Evolutionary conservation across 2,329 filamentous ascomycete genomes (phyloP).

Genomic region (Penicillium vulpinum): DNA sequence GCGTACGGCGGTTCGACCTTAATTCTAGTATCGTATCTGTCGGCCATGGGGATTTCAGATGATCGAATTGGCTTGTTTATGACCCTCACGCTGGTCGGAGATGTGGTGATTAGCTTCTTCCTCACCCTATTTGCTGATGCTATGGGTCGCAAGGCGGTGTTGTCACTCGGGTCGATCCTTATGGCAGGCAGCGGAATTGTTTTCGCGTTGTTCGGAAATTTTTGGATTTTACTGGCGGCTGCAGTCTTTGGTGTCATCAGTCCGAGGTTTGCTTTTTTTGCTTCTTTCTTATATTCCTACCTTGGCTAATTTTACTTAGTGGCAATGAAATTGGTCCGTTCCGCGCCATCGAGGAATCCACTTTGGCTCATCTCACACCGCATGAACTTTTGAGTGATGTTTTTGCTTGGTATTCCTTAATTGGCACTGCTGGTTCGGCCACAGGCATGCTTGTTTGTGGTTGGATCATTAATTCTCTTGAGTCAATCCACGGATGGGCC

Average conservation of each 20-base stretch:
- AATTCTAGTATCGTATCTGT: conserved; percentile 63
- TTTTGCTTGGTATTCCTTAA: conserved; percentile 61
- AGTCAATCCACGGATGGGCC: conserved; percentile 45
- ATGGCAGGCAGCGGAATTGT: conserved; percentile 59
- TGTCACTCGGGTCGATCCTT: conserved; percentile 54
- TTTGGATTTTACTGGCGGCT: conserved; percentile 59
- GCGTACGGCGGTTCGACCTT: conserved; percentile 64
- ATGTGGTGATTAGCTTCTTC: conserved; percentile 59
- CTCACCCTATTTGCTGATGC: conserved; percentile 61
- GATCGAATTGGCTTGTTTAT: conserved; percentile 64
- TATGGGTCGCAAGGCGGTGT: conserved; percentile 57
- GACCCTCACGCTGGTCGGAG: conserved; percentile 62
- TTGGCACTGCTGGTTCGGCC: conserved; percentile 61
- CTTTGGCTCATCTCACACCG: conserved; percentile 61
- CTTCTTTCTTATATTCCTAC: neutral
- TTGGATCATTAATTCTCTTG: conserved; percentile 58
- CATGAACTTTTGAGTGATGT: conserved; percentile 60
- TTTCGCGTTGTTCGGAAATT: conserved; percentile 58
- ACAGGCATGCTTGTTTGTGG: conserved; percentile 61
- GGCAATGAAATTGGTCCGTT: conserved; percentile 69
- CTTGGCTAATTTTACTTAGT: conserved; percentile 18
- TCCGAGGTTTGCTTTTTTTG: conserved; percentile 43
- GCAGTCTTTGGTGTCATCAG: conserved; percentile 63
- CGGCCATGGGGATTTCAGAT: conserved; percentile 57
- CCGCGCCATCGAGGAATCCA: conserved; percentile 65